phyloP scores from a whole-genome alignment of 2,329 filamentous ascomycete species.

The Alternaria triticimaculans region DNA sequence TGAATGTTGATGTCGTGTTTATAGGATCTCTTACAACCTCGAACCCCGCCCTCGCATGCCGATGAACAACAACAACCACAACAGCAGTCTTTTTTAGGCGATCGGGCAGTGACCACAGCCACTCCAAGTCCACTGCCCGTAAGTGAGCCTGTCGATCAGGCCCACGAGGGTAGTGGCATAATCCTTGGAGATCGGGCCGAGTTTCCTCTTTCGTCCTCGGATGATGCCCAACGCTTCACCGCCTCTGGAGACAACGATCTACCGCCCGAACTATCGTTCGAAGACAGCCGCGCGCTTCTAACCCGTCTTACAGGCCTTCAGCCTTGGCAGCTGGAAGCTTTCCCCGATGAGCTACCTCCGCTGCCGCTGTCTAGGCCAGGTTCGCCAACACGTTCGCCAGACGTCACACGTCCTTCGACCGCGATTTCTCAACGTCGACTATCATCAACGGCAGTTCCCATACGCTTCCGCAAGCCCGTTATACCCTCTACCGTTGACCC shows the following conservation, averaged over 20 bases:
- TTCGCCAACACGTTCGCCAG: slow-evolving; percentile 36
- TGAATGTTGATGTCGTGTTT: slow-evolving; percentile 40
- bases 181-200: slow-evolving; percentile 44
- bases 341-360: slow-evolving; percentile 44
- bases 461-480: slow-evolving; percentile 60
- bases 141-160: slow-evolving; percentile 41
- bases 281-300: slow-evolving; percentile 44
- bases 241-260: slow-evolving; percentile 30
- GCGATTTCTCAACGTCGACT: slow-evolving; percentile 29
- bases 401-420: slow-evolving; percentile 24
- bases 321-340: slow-evolving; percentile 45
- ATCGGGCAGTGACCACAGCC: slow-evolving; percentile 63
- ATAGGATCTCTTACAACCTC: slow-evolving; percentile 41
- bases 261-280: slow-evolving; percentile 35
- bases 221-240: slow-evolving; percentile 31
- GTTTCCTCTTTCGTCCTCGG: slow-evolving; percentile 35
- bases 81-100: slow-evolving; percentile 68
- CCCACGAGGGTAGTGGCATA: slow-evolving; percentile 34
- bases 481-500: slow-evolving; percentile 53
- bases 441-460: slow-evolving; percentile 60
- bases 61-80: slow-evolving; percentile 44
- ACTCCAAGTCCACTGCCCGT: slow-evolving; percentile 53
- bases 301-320: slow-evolving; percentile 45
- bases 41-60: slow-evolving; percentile 33
- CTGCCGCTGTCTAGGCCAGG: slow-evolving; percentile 41